phyloP scores from a whole-genome alignment of 176 grass and related monocot genomes.

The Elymus sibiricus region DNA sequence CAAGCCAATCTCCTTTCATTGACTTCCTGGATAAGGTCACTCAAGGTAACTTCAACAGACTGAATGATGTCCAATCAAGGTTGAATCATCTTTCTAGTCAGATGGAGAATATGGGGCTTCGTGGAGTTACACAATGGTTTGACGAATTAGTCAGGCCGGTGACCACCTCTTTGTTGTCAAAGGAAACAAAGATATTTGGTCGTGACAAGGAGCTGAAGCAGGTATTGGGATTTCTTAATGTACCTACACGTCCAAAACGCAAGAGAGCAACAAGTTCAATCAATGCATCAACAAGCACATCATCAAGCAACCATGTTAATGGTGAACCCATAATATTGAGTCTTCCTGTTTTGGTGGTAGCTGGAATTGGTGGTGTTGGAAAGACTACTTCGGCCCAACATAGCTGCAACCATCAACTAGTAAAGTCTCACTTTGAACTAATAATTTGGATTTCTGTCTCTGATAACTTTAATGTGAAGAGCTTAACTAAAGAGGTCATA shows the following conservation, averaged over 20 bases:
- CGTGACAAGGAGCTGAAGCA: neutral
- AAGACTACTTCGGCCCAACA: no score
- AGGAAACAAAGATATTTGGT: neutral
- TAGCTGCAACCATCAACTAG: no score
- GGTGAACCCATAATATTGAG: no score
- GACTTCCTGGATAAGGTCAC: neutral
- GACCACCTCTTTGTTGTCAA: conserved; percentile 1
- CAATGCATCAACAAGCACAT: no score
- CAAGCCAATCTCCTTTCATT: neutral
- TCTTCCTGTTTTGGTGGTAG: no score
- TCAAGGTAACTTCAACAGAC: neutral
- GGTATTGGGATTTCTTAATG: neutral
- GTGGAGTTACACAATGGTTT: neutral
- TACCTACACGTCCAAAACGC: neutral
- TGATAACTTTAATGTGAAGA: no score
- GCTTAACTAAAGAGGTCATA: no score
- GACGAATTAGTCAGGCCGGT: neutral
- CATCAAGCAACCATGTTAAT: no score
- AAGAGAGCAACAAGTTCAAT: no score
- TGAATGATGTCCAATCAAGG: neutral
- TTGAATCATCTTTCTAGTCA: neutral
- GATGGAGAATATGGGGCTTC: neutral
- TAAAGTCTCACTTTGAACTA: no score
- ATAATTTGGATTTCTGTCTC: no score
- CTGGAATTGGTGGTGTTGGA: no score